Percentiles rank a stretch among this genome's conserved stretches.
phyloP scores from a whole-genome alignment of 2,329 filamentous ascomycete genomes.

The Colletotrichum chlorophyti region DNA sequence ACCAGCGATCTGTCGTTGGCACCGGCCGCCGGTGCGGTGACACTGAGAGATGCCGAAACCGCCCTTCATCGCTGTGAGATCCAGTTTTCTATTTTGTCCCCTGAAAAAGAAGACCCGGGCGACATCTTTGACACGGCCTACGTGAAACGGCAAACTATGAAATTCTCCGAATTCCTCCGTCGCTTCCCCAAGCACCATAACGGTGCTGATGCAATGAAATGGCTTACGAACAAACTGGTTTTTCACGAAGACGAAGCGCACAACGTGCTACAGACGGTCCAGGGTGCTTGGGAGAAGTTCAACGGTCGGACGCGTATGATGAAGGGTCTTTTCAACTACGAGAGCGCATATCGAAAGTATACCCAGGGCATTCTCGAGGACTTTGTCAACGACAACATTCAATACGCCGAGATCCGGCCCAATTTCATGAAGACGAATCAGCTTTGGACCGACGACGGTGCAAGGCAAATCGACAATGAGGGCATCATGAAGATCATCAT shows the following conservation, averaged over 20 bases:
- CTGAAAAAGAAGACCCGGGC: constrained; percentile 42
- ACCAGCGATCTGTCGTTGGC: constrained; percentile 61
- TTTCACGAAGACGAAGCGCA: constrained; percentile 68
- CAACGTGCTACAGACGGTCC: constrained; percentile 52
- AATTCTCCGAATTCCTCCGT: constrained; percentile 47
- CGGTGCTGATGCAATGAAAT: constrained; percentile 47
- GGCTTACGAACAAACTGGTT: constrained; percentile 68
- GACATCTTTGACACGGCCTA: constrained; percentile 60
- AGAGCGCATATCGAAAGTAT: constrained; percentile 67
- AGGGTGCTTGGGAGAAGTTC: constrained; percentile 68
- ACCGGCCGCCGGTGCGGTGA: background rate
- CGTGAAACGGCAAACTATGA: constrained; percentile 50
- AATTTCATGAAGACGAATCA: constrained; percentile 72
- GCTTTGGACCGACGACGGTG: constrained; percentile 65
- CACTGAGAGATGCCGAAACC: constrained; percentile 29
- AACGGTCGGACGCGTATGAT: constrained; percentile 74
- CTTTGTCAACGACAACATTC: constrained; percentile 70
- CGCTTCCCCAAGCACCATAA: constrained; percentile 39
- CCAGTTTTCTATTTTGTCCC: constrained; percentile 57
- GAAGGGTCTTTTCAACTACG: constrained; percentile 75
- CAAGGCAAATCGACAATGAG: constrained; percentile 55
- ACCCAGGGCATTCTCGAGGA: constrained; percentile 65
- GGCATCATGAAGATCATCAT: constrained; percentile 68
- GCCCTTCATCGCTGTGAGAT: constrained; percentile 57
- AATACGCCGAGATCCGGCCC: constrained; percentile 74